Evolutionary conservation across 192 early-diverging fungal genomes (phyloP).

Genomic region (Phycomyces blakesleeanus): DNA sequence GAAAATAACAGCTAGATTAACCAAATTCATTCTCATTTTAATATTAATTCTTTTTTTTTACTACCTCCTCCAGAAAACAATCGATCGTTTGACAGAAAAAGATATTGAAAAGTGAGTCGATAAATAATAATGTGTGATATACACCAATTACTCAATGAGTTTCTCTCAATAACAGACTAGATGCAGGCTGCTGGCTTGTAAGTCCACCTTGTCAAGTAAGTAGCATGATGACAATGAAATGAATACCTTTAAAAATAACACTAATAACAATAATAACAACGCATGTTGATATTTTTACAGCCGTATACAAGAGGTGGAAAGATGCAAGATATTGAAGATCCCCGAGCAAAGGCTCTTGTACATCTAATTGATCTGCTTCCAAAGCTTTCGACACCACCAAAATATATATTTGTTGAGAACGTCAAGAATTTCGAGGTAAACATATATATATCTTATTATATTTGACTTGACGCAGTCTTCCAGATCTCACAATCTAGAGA

Average conservation of each 20-base stretch:
- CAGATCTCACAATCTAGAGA: slow-evolving; percentile 60
- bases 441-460: slow-evolving; percentile 16
- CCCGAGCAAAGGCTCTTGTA: slow-evolving; percentile 67
- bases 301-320: slow-evolving; percentile 78
- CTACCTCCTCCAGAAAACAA: slow-evolving; percentile 32
- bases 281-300: slow-evolving; percentile 6
- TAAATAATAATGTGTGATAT: neutral
- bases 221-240: neutral
- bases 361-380: slow-evolving; percentile 62
- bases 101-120: slow-evolving; percentile 21
- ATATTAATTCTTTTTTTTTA: neutral
- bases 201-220: slow-evolving; percentile 88
- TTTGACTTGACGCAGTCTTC: neutral
- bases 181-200: slow-evolving; percentile 81
- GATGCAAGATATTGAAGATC: slow-evolving; percentile 66
- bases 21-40: neutral
- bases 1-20: neutral
- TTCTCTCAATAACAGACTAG: neutral
- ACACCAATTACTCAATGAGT: neutral
- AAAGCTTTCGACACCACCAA: slow-evolving; percentile 47
- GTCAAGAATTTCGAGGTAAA: slow-evolving; percentile 73
- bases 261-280: neutral
- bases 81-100: slow-evolving; percentile 21
- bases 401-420: slow-evolving; percentile 72
- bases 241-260: neutral